Conservation (phyloP, 2,329 filamentous ascomycete genomes). For the Calonectria hawksworthii region DNA sequence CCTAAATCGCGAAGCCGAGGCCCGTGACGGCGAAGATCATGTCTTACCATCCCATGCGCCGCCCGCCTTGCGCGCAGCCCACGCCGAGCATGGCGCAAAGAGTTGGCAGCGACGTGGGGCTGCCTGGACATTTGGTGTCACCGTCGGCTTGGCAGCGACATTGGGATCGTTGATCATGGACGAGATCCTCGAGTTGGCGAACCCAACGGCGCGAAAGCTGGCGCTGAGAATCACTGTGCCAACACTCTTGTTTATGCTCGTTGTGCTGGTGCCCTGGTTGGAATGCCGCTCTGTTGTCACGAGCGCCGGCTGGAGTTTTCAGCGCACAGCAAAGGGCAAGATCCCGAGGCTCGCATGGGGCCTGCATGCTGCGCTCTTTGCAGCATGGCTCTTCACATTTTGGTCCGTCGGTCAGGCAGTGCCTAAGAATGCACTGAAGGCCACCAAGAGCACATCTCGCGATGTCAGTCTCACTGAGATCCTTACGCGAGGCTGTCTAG, state of each 20-base stretch:
- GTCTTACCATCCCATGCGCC: constrained; percentile 75
- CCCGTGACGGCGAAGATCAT: constrained; percentile 70
- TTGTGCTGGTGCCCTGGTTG: constrained; percentile 83
- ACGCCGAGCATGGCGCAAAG: constrained; percentile 70
- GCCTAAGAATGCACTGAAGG: constrained; percentile 54
- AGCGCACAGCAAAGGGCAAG: constrained; percentile 68
- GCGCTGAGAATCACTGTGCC: constrained; percentile 80
- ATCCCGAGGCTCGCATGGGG: constrained; percentile 74
- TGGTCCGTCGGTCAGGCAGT: constrained; percentile 81
- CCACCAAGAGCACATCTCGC: constrained; percentile 37
- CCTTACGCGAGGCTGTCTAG: constrained; percentile 69
- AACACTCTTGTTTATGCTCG: constrained; percentile 78
- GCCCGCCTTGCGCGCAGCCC: constrained; percentile 68
- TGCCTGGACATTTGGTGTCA: constrained; percentile 80
- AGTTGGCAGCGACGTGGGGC: constrained; percentile 65
- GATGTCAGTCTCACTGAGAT: constrained; percentile 51
- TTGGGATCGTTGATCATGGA: constrained; percentile 86
- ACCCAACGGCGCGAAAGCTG: constrained; percentile 74
- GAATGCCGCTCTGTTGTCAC: constrained; percentile 78
- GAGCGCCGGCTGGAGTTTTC: constrained; percentile 73
- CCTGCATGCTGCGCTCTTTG: constrained; percentile 74
- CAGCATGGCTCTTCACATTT: constrained; percentile 79
- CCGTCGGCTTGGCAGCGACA: constrained; percentile 82
- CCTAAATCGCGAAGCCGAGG: constrained; percentile 70
- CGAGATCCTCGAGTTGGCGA: constrained; percentile 84